These are phyloP conservation scores for Fusarium sp. DNA, from an alignment of 2,329 filamentous ascomycete species.

Conservation along the genomic window DNA sequence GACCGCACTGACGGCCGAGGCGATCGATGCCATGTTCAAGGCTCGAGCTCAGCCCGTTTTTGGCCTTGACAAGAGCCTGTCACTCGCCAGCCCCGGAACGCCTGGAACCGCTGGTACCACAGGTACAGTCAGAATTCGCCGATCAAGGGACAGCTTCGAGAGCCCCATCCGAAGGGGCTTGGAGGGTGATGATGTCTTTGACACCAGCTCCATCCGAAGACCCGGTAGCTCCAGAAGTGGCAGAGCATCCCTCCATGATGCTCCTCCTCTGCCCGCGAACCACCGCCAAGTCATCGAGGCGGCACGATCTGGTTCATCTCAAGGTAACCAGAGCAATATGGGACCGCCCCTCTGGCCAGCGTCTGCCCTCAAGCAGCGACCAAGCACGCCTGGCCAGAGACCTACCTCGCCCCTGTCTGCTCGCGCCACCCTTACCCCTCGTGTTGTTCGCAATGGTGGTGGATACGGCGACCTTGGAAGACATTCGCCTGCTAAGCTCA, in stretches of 20 bases:
- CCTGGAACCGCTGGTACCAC: constrained; percentile 50
- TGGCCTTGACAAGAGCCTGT: constrained; percentile 51
- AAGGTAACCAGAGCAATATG: constrained; percentile 69
- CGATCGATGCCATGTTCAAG: constrained; percentile 80
- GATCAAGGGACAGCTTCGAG: constrained; percentile 62
- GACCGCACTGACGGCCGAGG: constrained; percentile 83
- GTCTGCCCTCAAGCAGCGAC: constrained; percentile 71
- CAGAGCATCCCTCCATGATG: constrained; percentile 52
- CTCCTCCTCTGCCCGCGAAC: constrained; percentile 82
- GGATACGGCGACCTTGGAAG: constrained; percentile 59
- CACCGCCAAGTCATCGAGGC: constrained; percentile 88
- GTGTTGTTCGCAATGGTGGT: constrained; percentile 57
- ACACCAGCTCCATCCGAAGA: constrained; percentile 56
- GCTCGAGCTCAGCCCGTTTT: constrained; percentile 44
- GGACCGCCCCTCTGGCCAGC: constrained; percentile 86
- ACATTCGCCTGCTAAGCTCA: constrained; percentile 59
- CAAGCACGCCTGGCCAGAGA: constrained; percentile 69
- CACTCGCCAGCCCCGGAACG: constrained; percentile 48
- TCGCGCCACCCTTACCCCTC: constrained; percentile 69
- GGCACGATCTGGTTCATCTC: constrained; percentile 69
- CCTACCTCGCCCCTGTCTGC: constrained; percentile 58
- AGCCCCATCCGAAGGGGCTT: constrained; percentile 55
- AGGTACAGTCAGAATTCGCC: constrained; percentile 56
- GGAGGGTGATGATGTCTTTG: constrained; percentile 53
- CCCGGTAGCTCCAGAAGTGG: constrained; percentile 80